Percentiles rank a stretch among this genome's conserved stretches.
phyloP scores from a whole-genome alignment of 768 basidiomycete species.

The Hemileccinum rubropunctum region DNA sequence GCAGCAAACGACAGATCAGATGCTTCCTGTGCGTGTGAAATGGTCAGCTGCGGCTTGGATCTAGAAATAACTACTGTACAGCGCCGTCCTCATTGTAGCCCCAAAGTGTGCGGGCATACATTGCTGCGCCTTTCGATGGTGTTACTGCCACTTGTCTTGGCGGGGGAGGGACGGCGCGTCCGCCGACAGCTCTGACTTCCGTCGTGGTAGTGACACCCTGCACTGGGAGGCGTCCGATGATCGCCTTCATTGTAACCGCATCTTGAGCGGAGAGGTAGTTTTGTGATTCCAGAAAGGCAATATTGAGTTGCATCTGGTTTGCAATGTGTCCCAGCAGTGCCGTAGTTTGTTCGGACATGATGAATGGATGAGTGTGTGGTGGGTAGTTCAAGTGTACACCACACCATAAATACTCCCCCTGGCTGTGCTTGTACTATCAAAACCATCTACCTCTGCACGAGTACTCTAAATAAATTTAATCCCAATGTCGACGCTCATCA shows the following conservation, averaged over 20 bases:
- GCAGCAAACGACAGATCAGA: slow-evolving; percentile 76
- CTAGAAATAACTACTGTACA: slow-evolving; percentile 31
- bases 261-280: slow-evolving; percentile 50
- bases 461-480: too few species aligned
- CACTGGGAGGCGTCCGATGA: slow-evolving; percentile 45
- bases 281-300: slow-evolving; percentile 56
- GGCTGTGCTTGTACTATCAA: slow-evolving; percentile 14
- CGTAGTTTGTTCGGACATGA: slow-evolving; percentile 15
- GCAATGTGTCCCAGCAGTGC: slow-evolving; percentile 63
- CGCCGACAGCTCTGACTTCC: slow-evolving; percentile 7
- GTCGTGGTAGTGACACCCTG: slow-evolving; percentile 16
- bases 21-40: slow-evolving; percentile 49
- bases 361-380: neutral
- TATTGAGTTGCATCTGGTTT: slow-evolving; percentile 52
- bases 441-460: too few species aligned
- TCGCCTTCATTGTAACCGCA: slow-evolving; percentile 38
- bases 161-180: slow-evolving; percentile 17
- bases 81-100: slow-evolving; percentile 59
- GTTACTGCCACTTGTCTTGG: slow-evolving; percentile 9
- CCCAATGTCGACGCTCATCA: slow-evolving; percentile 27
- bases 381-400: too few species aligned
- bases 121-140: slow-evolving; percentile 6
- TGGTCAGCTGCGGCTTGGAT: slow-evolving; percentile 1
- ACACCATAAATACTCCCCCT: slow-evolving; percentile 10
- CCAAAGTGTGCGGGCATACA: slow-evolving; percentile 57